Percentiles rank a stretch among this genome's conserved stretches.
Conservation (phyloP, 1,284 basidiomycete genomes). For the Cryptococcus maquisensis region DNA sequence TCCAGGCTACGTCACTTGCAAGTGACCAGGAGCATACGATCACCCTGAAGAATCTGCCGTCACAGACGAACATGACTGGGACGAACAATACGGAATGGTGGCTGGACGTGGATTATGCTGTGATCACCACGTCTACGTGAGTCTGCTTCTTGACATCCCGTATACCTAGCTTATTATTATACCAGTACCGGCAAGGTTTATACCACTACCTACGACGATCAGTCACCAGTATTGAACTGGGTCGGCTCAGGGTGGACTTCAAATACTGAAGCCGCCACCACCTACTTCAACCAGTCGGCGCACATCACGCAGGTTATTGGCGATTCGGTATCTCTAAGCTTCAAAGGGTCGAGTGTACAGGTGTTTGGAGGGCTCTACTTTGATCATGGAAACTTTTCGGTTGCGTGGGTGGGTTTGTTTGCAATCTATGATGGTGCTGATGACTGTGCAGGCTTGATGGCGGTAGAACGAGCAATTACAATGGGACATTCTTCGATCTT, state of each 20-base stretch:
- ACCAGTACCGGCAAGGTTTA: constrained; percentile 8
- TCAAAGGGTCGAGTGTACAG: constrained; percentile 19
- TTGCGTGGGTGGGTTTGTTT: constrained; percentile 1
- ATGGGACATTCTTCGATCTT: constrained; percentile 6
- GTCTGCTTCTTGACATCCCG: background rate
- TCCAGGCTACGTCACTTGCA: constrained; percentile 5
- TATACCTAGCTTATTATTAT: background rate
- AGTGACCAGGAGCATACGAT: constrained; percentile 15
- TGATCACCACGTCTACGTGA: constrained; percentile 8
- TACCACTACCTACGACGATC: constrained; percentile 13
- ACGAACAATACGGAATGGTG: constrained; percentile 10
- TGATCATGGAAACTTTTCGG: constrained; percentile 21
- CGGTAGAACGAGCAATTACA: constrained; percentile 5
- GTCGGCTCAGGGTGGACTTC: constrained; percentile 2
- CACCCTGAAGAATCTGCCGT: background rate
- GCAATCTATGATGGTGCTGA: background rate
- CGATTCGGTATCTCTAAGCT: constrained; percentile 7
- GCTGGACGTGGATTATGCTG: constrained; percentile 12
- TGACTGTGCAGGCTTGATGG: constrained; percentile 15
- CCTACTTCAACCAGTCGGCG: constrained; percentile 7
- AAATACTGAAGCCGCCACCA: background rate
- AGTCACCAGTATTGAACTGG: constrained; percentile 9
- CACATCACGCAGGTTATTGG: constrained; percentile 3
- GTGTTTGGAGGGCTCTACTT: constrained; percentile 10
- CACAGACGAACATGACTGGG: background rate